These are phyloP conservation scores for Umbilicaria muhlenbergii DNA, from an alignment of 495 filamentous ascomycete species.

Conservation along the genomic window DNA sequence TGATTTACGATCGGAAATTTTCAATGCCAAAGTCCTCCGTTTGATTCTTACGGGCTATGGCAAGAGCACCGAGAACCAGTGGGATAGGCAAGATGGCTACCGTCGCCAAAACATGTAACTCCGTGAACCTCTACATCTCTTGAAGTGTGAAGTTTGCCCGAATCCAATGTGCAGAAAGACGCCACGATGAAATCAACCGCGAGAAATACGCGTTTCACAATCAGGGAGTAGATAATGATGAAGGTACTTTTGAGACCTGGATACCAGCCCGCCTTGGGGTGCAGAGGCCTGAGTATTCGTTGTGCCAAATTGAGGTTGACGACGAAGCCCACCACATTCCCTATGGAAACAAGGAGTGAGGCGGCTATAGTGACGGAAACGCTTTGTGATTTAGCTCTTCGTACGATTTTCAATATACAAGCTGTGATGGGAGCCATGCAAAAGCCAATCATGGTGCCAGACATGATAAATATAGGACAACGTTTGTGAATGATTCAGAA, in stretches of 20 bases:
- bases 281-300: conserved; percentile 56
- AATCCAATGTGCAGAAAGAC: conserved; percentile 46
- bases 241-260: conserved; percentile 31
- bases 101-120: conserved; percentile 46
- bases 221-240: conserved; percentile 40
- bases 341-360: conserved; percentile 58
- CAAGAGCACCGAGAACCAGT: conserved; percentile 35
- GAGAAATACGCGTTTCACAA: conserved; percentile 46
- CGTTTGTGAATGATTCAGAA: conserved; percentile 39
- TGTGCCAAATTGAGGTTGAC: conserved; percentile 69
- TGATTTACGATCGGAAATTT: conserved; percentile 44
- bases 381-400: conserved; percentile 24
- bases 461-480: conserved; percentile 57
- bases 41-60: conserved; percentile 29
- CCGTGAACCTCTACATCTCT: conserved; percentile 52
- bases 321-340: conserved; percentile 64
- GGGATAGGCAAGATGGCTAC: conserved; percentile 63
- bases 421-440: conserved; percentile 56
- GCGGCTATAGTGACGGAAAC: conserved; percentile 50
- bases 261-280: conserved; percentile 58
- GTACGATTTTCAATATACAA: conserved; percentile 44
- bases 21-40: conserved; percentile 62
- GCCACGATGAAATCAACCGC: conserved; percentile 53
- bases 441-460: conserved; percentile 58
- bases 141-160: conserved; percentile 31